Conservation (phyloP, 78 protist species). For the Monocercomonoides exilis region DNA sequence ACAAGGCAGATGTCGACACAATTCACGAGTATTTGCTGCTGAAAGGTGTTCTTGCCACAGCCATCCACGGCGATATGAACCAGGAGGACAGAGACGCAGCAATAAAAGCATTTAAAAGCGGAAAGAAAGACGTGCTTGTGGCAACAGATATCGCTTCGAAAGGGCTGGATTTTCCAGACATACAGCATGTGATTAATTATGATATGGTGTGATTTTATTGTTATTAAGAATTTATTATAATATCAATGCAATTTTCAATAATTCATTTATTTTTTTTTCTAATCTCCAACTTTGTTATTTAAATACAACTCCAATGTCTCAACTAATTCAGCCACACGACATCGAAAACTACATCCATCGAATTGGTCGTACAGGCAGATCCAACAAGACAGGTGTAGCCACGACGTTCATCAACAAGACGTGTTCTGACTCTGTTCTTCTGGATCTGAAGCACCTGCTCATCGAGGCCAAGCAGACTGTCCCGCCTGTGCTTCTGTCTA, state of each 20-base stretch:
- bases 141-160: conserved; percentile 80
- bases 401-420: conserved; percentile 57
- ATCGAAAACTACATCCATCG: conserved; percentile 86
- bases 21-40: conserved; percentile 89
- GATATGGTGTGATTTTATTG: conserved; percentile 13
- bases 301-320: conserved; percentile 55
- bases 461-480: conserved; percentile 79
- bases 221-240: too few species aligned
- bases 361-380: conserved; percentile 91
- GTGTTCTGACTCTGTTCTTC: conserved; percentile 57
- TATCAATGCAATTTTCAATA: too few species aligned
- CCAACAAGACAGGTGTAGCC: conserved; percentile 86
- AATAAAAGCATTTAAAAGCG: conserved; percentile 54
- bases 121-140: conserved; percentile 74
- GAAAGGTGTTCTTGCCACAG: conserved; percentile 50
- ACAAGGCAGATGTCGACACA: conserved; percentile 86
- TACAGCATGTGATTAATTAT: conserved; percentile 88
- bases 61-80: conserved; percentile 56
- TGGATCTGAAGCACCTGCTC: conserved; percentile 86
- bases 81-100: conserved; percentile 89
- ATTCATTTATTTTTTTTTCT: too few species aligned
- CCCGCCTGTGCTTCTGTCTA: conserved; percentile 30
- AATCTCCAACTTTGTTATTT: too few species aligned
- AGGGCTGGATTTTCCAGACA: conserved; percentile 81
- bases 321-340: conserved; percentile 55